phyloP scores from a whole-genome alignment of 2,329 filamentous ascomycete genomes.

The Cercospora zeina region DNA sequence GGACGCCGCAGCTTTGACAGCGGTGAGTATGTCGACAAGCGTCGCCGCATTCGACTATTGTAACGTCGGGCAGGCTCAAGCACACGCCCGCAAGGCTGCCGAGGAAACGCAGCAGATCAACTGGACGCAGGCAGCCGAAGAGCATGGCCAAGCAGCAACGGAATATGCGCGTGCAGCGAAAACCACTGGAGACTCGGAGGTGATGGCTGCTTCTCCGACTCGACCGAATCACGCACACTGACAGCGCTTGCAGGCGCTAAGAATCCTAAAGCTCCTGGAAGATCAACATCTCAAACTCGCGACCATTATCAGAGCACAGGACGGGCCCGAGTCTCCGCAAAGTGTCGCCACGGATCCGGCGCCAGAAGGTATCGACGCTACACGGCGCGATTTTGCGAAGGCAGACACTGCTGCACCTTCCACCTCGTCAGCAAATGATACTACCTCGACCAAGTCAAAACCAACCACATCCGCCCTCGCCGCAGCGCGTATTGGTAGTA shows the following conservation, averaged over 20 bases:
- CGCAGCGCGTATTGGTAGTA: constrained; percentile 31
- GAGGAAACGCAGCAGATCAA: constrained; percentile 67
- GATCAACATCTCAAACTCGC: constrained; percentile 83
- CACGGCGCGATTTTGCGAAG: constrained; percentile 49
- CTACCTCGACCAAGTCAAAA: constrained; percentile 19
- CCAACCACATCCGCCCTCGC: constrained; percentile 32
- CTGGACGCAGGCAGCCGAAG: constrained; percentile 78
- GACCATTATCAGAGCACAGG: constrained; percentile 71
- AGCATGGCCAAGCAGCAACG: constrained; percentile 83
- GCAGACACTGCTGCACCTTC: constrained; percentile 24
- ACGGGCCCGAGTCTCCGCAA: constrained; percentile 20
- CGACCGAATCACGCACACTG: background rate
- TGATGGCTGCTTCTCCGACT: constrained; percentile 33
- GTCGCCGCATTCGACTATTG: constrained; percentile 4
- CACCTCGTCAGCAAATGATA: background rate
- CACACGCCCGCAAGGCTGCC: constrained; percentile 82
- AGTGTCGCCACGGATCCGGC: background rate
- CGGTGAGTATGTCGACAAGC: background rate
- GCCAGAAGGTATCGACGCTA: constrained; percentile 36
- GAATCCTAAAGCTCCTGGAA: constrained; percentile 82
- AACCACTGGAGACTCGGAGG: constrained; percentile 63
- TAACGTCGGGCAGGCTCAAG: constrained; percentile 66
- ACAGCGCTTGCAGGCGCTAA: constrained; percentile 66
- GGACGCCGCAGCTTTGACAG: constrained; percentile 31
- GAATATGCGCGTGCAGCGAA: constrained; percentile 85